Conservation (phyloP, 1,139 yeast genomes). For the Yamadazyma triangularis region DNA sequence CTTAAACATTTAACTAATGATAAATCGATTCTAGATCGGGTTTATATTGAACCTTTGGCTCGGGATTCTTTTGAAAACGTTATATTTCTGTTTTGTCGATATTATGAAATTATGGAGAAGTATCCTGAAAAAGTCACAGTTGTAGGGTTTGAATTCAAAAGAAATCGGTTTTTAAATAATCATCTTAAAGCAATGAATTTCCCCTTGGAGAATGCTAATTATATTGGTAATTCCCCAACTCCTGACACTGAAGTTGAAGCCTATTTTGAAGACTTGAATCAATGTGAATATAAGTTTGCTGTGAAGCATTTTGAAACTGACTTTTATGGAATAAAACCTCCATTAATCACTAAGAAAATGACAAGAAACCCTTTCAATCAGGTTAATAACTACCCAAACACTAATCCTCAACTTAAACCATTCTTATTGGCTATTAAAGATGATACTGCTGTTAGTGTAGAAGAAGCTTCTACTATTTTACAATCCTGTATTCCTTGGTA, state of each 20-base stretch:
- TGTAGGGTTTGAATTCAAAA: constrained; percentile 73
- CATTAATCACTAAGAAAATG: constrained; percentile 38
- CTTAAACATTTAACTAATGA: constrained; percentile 5
- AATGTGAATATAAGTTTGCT: constrained; percentile 53
- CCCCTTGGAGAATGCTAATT: constrained; percentile 32
- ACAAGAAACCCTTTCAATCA: constrained; percentile 60
- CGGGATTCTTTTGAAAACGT: constrained; percentile 81
- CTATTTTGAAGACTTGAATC: constrained; percentile 41
- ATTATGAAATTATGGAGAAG: constrained; percentile 37
- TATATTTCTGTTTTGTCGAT: constrained; percentile 57
- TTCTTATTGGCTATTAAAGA: too few species aligned
- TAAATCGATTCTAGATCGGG: constrained; percentile 15
- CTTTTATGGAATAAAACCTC: constrained; percentile 53
- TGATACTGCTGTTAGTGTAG: too few species aligned
- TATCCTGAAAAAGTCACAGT: constrained; percentile 55
- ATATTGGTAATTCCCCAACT: constrained; percentile 61
- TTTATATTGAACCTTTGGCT: constrained; percentile 63
- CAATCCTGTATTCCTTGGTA: too few species aligned
- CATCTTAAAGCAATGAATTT: constrained; percentile 61
- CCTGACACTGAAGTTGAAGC: constrained; percentile 28
- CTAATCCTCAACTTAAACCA: too few species aligned
- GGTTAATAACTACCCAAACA: too few species aligned
- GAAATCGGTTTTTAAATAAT: constrained; percentile 48
- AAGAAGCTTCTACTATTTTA: too few species aligned
- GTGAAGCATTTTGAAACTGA: constrained; percentile 52